Evolutionary conservation across 495 filamentous ascomycete species (phyloP), one percentile per base, ranked within the genome.

Genomic region (Echria macrotheca): DNA sequence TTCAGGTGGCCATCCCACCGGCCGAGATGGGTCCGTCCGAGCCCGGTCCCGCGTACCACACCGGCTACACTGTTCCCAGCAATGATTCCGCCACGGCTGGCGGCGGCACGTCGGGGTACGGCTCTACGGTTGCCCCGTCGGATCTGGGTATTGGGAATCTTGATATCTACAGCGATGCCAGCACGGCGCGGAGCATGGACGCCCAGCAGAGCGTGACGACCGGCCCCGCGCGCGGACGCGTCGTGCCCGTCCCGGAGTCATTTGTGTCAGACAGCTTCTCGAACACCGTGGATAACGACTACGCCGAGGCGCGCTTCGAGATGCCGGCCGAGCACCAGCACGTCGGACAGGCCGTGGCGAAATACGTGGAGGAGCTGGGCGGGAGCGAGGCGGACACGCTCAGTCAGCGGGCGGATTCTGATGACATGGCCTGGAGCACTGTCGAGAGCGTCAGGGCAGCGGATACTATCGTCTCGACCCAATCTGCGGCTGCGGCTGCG

Each of bases 11-110:
- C 1, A 55, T 75, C 3, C 71, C 72, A 0, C 58, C 64, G 4
- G 57, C 72, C 0, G 63, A 68, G 8, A 54, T 67, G 48, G 72
- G 71, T 0, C 69, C 72, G 0, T 64, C 55, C 9, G 72, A 69
- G 3, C 72, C 72, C 1, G 72, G 72, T 0, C 72, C 72, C 3
- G 68, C 52, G 6, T 75, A 71, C 49, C 63, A 61, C 31, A 75
- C 71, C 0, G 72, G 72, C 1, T 49, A 59, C 29, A 73, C 69
- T 1, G 45, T 66, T 4, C 48, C 26, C 4, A 53, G 54, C 11
- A 47, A 32, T 0, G 55, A 47, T 17, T 11, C 32, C 6, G 44
- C 26, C 38, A 24, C 28, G 6, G 28, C 28, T 6, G 28, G 7
- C 28, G 12, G 40, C 10, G 15, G 25, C 38, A 42, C 22, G 1